A percentile compares a stretch with the other conserved stretches of the same genome.
Conservation (phyloP, 345 rosid genomes). For the Salix koriyanagi region DNA sequence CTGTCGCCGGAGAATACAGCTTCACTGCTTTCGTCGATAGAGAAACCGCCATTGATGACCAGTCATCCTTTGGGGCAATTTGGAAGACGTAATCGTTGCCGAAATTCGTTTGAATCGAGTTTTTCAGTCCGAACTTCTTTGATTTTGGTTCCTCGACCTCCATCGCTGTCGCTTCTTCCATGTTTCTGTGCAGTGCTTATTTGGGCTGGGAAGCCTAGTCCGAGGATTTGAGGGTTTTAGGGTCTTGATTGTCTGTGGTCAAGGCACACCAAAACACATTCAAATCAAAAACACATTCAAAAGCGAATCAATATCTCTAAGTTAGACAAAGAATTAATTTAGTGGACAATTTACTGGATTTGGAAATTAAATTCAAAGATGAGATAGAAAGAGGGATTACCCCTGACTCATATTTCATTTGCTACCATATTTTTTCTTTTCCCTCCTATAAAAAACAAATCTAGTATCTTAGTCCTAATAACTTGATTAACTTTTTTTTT, state of each 20-base stretch:
- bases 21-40: constrained; percentile 73
- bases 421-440: neutral
- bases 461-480: neutral
- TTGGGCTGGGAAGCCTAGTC: neutral
- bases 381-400: no score
- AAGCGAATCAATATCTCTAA: no score
- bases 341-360: no score
- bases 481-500: neutral
- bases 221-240: constrained; percentile 10
- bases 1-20: constrained; percentile 78
- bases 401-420: no score
- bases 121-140: constrained; percentile 61
- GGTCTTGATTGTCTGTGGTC: neutral
- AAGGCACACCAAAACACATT: neutral
- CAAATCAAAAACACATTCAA: no score
- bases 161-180: constrained; percentile 47
- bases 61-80: constrained; percentile 70
- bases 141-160: constrained; percentile 42
- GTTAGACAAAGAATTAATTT: no score
- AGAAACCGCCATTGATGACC: constrained; percentile 87
- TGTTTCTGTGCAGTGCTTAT: constrained; percentile 14
- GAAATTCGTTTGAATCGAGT: constrained; percentile 78
- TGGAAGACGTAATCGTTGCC: constrained; percentile 87
- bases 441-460: no score
- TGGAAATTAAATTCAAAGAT: no score